These are phyloP conservation scores for Actinomortierella ambigua DNA, from an alignment of 371 early-diverging fungal species.

Conservation along the genomic window DNA sequence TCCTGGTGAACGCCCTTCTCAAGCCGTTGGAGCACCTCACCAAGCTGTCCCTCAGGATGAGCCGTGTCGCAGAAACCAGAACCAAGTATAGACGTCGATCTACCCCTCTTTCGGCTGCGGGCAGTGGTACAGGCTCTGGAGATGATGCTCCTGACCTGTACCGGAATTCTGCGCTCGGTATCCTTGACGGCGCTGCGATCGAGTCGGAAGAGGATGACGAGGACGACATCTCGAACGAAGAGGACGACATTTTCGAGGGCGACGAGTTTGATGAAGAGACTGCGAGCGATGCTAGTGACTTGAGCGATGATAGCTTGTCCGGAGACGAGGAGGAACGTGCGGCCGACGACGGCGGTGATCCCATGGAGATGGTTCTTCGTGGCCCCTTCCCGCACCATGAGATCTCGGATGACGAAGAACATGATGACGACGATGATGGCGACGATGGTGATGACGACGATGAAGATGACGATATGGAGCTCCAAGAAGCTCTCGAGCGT, in stretches of 20 bases:
- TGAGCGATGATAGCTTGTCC: conserved; percentile 65
- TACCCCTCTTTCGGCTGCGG: conserved; percentile 43
- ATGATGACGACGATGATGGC: conserved; percentile 57
- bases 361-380: conserved; percentile 64
- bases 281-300: conserved; percentile 73
- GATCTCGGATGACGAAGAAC: conserved; percentile 50
- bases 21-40: conserved; percentile 89
- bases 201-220: conserved; percentile 71
- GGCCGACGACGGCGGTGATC: conserved; percentile 61
- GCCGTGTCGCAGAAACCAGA: conserved; percentile 56
- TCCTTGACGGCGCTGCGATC: conserved; percentile 74
- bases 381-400: conserved; percentile 66
- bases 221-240: conserved; percentile 66
- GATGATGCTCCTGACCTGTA: conserved; percentile 85
- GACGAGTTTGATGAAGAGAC: conserved; percentile 75
- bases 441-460: conserved; percentile 67
- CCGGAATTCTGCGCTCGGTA: conserved; percentile 90
- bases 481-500: conserved; percentile 40
- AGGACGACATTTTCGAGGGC: conserved; percentile 72
- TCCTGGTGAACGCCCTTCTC: conserved; percentile 75
- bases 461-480: conserved; percentile 49
- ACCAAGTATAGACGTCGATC: conserved; percentile 32
- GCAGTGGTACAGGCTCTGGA: conserved; percentile 53
- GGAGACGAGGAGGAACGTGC: conserved; percentile 66
- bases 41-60: conserved; percentile 85